Percentiles rank a stretch among this genome's conserved stretches.
Conservation (phyloP, 2,329 filamentous ascomycete species). For the Fusarium coicis region DNA sequence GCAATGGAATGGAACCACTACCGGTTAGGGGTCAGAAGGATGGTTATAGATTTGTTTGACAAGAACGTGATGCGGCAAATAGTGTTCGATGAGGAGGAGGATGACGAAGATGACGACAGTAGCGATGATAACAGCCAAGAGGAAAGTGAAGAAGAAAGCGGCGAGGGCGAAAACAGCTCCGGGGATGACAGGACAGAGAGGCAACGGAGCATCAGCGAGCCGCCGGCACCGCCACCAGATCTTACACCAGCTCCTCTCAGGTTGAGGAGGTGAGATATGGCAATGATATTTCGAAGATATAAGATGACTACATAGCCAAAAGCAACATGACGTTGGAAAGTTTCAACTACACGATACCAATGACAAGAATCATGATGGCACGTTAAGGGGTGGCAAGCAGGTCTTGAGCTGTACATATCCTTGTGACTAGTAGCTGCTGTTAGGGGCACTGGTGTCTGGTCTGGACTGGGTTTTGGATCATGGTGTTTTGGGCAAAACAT, state of each 20-base stretch:
- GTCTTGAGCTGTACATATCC: slow-evolving; percentile 27
- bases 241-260: slow-evolving; percentile 50
- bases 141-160: slow-evolving; percentile 51
- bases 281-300: background rate
- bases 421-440: slow-evolving; percentile 12
- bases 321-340: slow-evolving; percentile 15
- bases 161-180: slow-evolving; percentile 60
- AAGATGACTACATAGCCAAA: slow-evolving; percentile 17
- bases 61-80: slow-evolving; percentile 86
- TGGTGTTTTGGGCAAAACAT: slow-evolving; percentile 31
- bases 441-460: slow-evolving; percentile 6
- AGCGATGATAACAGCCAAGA: slow-evolving; percentile 63
- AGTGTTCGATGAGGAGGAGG: slow-evolving; percentile 71
- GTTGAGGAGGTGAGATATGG: slow-evolving; percentile 42
- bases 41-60: slow-evolving; percentile 94
- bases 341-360: slow-evolving; percentile 36
- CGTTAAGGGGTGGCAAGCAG: background rate
- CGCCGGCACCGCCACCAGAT: slow-evolving; percentile 49
- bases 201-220: slow-evolving; percentile 64
- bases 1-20: slow-evolving; percentile 92
- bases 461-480: slow-evolving; percentile 17
- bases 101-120: slow-evolving; percentile 69
- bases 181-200: slow-evolving; percentile 67
- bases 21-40: slow-evolving; percentile 84
- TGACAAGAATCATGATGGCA: slow-evolving; percentile 27